Base-by-base conservation (phyloP, 495 filamentous ascomycete genomes). In the Talaromyces thailandensis region DNA sequence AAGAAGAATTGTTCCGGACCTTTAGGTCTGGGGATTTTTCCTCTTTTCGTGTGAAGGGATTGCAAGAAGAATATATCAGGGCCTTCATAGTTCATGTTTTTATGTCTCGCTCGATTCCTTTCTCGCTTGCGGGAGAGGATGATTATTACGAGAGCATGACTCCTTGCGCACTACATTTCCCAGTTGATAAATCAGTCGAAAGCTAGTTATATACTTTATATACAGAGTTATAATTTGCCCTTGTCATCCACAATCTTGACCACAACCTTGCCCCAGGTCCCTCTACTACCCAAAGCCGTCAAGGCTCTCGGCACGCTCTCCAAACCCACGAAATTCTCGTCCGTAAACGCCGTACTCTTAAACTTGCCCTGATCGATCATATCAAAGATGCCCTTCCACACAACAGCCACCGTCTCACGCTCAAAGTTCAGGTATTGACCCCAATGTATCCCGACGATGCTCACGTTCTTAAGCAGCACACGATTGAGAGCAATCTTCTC, bases 251-350 rank as follows among this genome's bases (percentile, higher is more conserved):
- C 84, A 26, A 98, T 81, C 73, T 89, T 89, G 3, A 97, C 88
- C 1, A 98, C 91, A 2, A 97, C 93, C 82, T 98, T 98, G 0
- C 93, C 93, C 93, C 93, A 98, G 0, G 91, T 96, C 66, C 88
- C 91, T 52, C 93, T 77, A 16, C 82, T 81, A 0, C 90, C 93
- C 43, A 98, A 76, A 16, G 87, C 86, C 69, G 87, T 77, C 68
- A 98, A 73, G 0, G 93, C 93, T 60, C 82, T 82, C 0, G 88
- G 85, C 21, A 98, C 83, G 62, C 80, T 85, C 70, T 96, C 91
- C 62, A 98, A 72, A 0, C 93, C 92, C 28, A 88, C 82, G 73
- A 90, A 96, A 64, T 86, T 85, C 77, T 85, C 80, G 71, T 95
- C 93, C 29, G 81, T 86, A 68, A 91, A 97, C 50, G 88, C 85